phyloP scores from a whole-genome alignment of 257 asterid species.

The Echites panduratus region DNA sequence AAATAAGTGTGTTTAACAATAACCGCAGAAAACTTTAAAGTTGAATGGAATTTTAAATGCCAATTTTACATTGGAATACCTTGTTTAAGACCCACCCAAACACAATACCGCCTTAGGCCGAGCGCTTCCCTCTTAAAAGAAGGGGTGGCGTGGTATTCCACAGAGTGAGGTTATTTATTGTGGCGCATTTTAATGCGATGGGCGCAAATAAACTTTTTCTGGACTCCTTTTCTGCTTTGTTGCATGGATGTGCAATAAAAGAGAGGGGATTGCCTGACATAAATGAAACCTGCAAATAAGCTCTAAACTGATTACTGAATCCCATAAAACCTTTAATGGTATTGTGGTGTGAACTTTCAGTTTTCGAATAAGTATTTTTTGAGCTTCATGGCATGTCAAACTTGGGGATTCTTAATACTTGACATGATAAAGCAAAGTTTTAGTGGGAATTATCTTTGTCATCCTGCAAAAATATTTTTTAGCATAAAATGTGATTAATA shows the following conservation, averaged over 20 bases:
- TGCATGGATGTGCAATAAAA: conserved; percentile 14
- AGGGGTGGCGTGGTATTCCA: conserved; percentile 72
- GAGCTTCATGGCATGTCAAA: not conserved
- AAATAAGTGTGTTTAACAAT: not conserved
- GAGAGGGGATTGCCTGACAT: conserved; percentile 7
- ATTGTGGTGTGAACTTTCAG: no score
- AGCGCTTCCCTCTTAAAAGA: conserved; percentile 54
- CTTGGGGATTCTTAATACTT: not conserved
- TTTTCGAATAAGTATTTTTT: not conserved
- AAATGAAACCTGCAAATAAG: not conserved
- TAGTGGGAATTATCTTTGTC: not conserved
- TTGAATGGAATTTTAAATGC: not conserved
- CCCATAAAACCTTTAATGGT: no score
- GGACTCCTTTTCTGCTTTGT: conserved; percentile 5
- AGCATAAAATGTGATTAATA: not conserved
- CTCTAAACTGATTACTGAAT: not conserved
- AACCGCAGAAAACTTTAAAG: not conserved
- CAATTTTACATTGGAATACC: not conserved
- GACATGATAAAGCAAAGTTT: not conserved
- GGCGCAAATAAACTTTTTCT: conserved; percentile 34
- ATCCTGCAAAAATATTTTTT: not conserved
- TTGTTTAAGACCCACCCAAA: no score
- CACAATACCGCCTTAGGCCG: conserved; percentile 56
- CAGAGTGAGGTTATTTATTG: conserved; percentile 43
- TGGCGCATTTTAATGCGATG: conserved; percentile 67